Evolutionary conservation across 495 filamentous ascomycete genomes (phyloP).

Genomic region (Pseudevernia furfuracea): DNA sequence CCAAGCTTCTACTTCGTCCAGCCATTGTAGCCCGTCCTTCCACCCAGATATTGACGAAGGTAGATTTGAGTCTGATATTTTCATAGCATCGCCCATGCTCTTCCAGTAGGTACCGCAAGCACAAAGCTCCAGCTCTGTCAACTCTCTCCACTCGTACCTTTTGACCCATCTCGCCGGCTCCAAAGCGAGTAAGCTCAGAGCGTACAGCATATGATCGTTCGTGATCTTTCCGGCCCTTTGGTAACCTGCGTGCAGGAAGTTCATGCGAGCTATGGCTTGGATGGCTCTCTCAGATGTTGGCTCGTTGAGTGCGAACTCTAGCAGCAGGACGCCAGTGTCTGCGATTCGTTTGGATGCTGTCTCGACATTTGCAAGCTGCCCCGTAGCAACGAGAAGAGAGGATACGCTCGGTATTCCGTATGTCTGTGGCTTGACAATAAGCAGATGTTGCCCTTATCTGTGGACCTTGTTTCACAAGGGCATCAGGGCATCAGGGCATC

Average conservation of each 20-base stretch:
- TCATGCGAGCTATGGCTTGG: conserved; percentile 52
- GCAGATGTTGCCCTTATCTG: not conserved
- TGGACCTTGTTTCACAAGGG: not conserved
- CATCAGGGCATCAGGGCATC: too few relatives aligned
- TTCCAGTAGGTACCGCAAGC: conserved; percentile 60
- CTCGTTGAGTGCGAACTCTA: conserved; percentile 26
- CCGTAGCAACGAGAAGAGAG: conserved; percentile 31
- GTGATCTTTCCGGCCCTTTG: conserved; percentile 49
- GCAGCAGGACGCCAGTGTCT: conserved; percentile 33
- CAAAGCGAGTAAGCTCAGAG: conserved; percentile 51
- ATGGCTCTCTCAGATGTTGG: conserved; percentile 34
- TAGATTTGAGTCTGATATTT: conserved; percentile 33
- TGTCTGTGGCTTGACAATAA: conserved; percentile 21
- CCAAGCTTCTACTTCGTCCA: conserved; percentile 52
- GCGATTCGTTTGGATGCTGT: conserved; percentile 32
- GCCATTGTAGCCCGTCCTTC: conserved; percentile 54
- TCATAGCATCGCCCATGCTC: conserved; percentile 51
- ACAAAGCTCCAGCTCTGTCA: conserved; percentile 55
- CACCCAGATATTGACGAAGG: conserved; percentile 32
- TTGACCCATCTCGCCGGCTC: conserved; percentile 51
- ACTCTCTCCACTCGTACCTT: conserved; percentile 52
- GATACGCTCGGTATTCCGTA: conserved; percentile 36
- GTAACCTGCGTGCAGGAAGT: conserved; percentile 55
- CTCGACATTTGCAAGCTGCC: conserved; percentile 25
- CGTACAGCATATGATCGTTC: conserved; percentile 59